Percentiles rank a stretch among this genome's conserved stretches.
These are phyloP conservation scores for Amanita exitialis DNA, from an alignment of 768 basidiomycete genomes.

Conservation along the genomic window DNA sequence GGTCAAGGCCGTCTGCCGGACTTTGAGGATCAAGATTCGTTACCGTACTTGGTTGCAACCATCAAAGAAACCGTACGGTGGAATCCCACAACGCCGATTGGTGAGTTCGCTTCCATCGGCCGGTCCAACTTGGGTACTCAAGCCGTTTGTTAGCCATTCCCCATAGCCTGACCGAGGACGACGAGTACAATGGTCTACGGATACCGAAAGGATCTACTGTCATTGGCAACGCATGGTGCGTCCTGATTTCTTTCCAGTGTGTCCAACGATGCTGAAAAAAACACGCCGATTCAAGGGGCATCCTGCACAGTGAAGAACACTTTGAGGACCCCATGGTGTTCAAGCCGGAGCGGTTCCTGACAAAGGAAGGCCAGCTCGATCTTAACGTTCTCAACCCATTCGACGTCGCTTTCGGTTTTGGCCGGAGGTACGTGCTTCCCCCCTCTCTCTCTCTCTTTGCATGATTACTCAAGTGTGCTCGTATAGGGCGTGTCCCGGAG, in stretches of 20 bases:
- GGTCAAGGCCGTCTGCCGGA: slow-evolving; percentile 26
- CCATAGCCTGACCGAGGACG: slow-evolving; percentile 26
- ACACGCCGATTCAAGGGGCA: not conserved
- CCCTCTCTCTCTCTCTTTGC: not conserved
- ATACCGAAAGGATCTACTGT: slow-evolving; percentile 33
- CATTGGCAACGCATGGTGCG: slow-evolving; percentile 25
- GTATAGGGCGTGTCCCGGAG: slow-evolving; percentile 2
- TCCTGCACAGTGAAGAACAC: not conserved
- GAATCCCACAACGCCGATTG: slow-evolving; percentile 20
- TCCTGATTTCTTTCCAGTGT: not conserved
- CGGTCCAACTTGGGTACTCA: not conserved
- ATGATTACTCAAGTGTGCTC: not conserved
- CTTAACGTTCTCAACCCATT: slow-evolving; percentile 1
- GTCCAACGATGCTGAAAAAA: not conserved
- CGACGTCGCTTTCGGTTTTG: slow-evolving; percentile 5
- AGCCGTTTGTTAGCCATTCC: slow-evolving; percentile 16
- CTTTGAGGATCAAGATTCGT: slow-evolving; percentile 22
- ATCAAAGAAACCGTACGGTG: slow-evolving; percentile 27
- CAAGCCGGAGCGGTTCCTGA: slow-evolving; percentile 4
- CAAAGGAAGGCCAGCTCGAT: slow-evolving; percentile 1
- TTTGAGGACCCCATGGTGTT: not conserved
- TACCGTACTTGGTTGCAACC: slow-evolving; percentile 28
- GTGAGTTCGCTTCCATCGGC: slow-evolving; percentile 10
- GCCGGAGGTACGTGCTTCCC: not conserved
- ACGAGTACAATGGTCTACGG: slow-evolving; percentile 32